Base-by-base conservation (phyloP, 2,329 filamentous ascomycete genomes). In the Fusarium torreyae region DNA sequence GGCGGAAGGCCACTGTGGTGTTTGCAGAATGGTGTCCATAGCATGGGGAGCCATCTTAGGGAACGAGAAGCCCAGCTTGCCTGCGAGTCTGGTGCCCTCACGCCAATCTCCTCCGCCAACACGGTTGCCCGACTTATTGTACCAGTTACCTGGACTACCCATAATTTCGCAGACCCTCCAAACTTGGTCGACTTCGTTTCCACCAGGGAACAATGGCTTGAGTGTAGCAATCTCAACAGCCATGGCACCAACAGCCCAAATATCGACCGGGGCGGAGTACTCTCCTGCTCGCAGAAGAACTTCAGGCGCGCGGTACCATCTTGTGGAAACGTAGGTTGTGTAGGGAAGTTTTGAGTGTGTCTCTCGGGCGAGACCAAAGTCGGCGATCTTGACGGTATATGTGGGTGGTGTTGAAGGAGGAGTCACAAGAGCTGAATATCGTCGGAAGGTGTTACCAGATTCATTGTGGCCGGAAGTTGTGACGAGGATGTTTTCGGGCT, bases 101-200 rank as follows among this genome's bases (percentile, higher is more conserved):
- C 94, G 94, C 96, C 96, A 99, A 73, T 99, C 96, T 75, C 96
- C 96, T 76, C 96, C 96, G 57, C 96, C 96, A 28, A 99, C 93
- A 70, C 91, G 92, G 26, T 86, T 85, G 24, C 94, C 94, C 7
- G 92, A 86, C 81, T 98, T 98, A 85, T 93, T 97, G 79, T 97
- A 96, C 96, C 96, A 99, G 82, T 95, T 95, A 44, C 96, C 96
- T 4, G 96, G 96, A 82, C 95, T 98, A 50, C 96, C 96, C 96
- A 99, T 99, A 61, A 99, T 97, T 79, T 99, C 96, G 78, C 96
- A 99, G 0, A 99, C 93, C 72, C 96, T 91, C 96, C 96, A 99
- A 3, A 99, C 96, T 80, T 99, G 96, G 74, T 99, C 96, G 2
- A 99, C 96, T 83, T 99, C 96, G 78, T 99, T 99, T 76, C 94